These are phyloP conservation scores for Casaregolazyma lundiana DNA, from an alignment of 1,139 yeast genomes.

Conservation along the genomic window DNA sequence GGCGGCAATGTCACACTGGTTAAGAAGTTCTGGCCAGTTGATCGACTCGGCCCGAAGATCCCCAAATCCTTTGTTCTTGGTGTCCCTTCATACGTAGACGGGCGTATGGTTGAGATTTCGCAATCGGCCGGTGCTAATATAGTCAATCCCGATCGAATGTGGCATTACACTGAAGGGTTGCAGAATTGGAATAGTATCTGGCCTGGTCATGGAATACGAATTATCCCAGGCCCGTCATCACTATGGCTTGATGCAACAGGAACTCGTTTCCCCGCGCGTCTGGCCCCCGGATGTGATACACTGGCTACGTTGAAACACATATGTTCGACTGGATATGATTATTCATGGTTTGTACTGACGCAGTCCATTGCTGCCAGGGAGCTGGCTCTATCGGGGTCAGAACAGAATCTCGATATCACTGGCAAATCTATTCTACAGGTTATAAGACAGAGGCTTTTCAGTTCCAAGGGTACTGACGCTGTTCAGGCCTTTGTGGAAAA, in stretches of 20 bases:
- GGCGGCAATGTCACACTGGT: constrained; percentile 6
- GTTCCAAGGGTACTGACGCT: constrained; percentile 1
- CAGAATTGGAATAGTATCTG: constrained; percentile 4
- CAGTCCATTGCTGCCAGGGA: constrained; percentile 3
- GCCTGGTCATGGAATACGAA: constrained; percentile 6
- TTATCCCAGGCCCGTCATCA: constrained; percentile 6
- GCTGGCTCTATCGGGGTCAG: constrained; percentile 5
- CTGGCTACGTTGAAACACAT: constrained; percentile 4
- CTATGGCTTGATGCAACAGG: constrained; percentile 8
- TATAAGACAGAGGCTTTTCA: constrained; percentile 1
- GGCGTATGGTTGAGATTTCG: constrained; percentile 6
- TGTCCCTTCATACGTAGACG: constrained; percentile 5
- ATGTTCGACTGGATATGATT: constrained; percentile 7
- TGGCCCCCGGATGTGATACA: constrained; percentile 5
- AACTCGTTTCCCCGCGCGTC: constrained; percentile 1
- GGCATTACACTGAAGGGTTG: constrained; percentile 7
- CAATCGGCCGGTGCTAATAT: constrained; percentile 5
- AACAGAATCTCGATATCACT: constrained; percentile 8
- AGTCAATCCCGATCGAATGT: constrained; percentile 6
- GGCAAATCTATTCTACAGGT: constrained; percentile 2
- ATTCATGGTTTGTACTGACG: constrained; percentile 3
- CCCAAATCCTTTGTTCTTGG: constrained; percentile 6
- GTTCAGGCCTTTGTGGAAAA: constrained; percentile 4
- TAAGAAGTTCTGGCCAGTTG: constrained; percentile 6
- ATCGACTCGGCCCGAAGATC: constrained; percentile 4